Conservation (phyloP, 257 asterid species). For the Nicotiana noctiflora region DNA sequence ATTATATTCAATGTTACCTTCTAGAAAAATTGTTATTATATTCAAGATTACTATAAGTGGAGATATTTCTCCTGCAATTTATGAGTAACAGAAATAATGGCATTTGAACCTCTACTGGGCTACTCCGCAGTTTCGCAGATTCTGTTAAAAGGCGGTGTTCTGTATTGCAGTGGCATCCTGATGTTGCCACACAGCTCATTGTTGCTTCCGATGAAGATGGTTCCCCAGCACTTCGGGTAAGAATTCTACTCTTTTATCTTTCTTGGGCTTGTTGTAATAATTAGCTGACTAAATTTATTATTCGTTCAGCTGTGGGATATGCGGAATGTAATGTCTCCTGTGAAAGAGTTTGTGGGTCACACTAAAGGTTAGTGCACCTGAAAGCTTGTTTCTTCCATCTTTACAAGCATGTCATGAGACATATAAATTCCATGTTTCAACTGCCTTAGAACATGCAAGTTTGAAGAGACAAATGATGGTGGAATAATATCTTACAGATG, state of each 20-base stretch:
- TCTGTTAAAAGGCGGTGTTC: slow-evolving; percentile 81
- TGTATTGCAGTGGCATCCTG: slow-evolving; percentile 98
- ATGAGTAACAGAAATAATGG: not conserved
- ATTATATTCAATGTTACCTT: not conserved
- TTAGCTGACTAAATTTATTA: slow-evolving; percentile 8
- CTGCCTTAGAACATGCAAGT: not conserved
- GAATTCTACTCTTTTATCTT: not conserved
- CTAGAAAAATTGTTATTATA: no score
- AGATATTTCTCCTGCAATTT: not conserved
- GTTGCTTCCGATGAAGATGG: slow-evolving; percentile 96
- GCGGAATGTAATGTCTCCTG: slow-evolving; percentile 84
- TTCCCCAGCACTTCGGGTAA: slow-evolving; percentile 85
- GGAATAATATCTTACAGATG: not conserved
- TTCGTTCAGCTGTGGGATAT: slow-evolving; percentile 91
- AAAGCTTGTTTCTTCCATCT: not conserved
- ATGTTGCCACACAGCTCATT: slow-evolving; percentile 78
- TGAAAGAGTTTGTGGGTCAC: slow-evolving; percentile 90
- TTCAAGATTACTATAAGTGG: not conserved
- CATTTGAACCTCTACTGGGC: not conserved
- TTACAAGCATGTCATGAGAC: not conserved
- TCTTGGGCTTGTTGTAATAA: not conserved
- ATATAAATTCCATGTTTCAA: not conserved
- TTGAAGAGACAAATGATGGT: not conserved
- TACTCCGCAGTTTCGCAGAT: slow-evolving; percentile 66
- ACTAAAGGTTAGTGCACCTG: slow-evolving; percentile 57